Evolutionary conservation across 257 asterid genomes (phyloP), one percentile per base, ranked within the genome.

Genomic region (Mitragyna speciosa): DNA sequence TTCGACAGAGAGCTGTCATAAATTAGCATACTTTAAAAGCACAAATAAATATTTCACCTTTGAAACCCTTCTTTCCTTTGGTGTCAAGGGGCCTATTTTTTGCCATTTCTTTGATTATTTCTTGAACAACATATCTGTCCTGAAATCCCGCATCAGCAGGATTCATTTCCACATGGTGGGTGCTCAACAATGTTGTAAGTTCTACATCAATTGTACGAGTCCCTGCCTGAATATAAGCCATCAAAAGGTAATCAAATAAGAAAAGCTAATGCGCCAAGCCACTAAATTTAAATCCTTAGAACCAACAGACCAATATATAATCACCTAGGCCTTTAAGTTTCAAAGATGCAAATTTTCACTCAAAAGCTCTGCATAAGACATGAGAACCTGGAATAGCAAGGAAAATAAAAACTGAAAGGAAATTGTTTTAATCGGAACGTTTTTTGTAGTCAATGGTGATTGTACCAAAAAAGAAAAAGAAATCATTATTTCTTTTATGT

Each of bases 121-220:
- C 98, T 86, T 96, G 98, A 87, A 96, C 99, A 75, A 96, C 97
- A 79, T 96, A 93, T 33, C 97, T 83, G 83, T 96, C 99, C 82
- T 88, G 97, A 90, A 95, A 95, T 79, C 98, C 98, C 41, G 98
- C 98, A 87, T 93, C 95, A 72, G 97, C 88, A 16, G 99, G 99
- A 89, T 85, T 96, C 89, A 96, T 78, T 85, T 96, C 99, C 75
- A 96, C 95, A 78, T 96, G 99, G 87, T 93, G 90, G 0, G 94
- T 82, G 90, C 98, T 88, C 43, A 94, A 90, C 67, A 94, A 71
- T 28, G 96, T 92, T 71, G 99, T 96, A 83, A 96, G 93, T 89
- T 96, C 99, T 51, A 96, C 91, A 76, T 96, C 99, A 82, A 96
- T 87, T 28, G 83, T 89, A 76, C 99, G 87, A 9, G 87, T 75